Conservation (phyloP, 352 stramenopile species). For the Phytopythium chamaehyphon region DNA sequence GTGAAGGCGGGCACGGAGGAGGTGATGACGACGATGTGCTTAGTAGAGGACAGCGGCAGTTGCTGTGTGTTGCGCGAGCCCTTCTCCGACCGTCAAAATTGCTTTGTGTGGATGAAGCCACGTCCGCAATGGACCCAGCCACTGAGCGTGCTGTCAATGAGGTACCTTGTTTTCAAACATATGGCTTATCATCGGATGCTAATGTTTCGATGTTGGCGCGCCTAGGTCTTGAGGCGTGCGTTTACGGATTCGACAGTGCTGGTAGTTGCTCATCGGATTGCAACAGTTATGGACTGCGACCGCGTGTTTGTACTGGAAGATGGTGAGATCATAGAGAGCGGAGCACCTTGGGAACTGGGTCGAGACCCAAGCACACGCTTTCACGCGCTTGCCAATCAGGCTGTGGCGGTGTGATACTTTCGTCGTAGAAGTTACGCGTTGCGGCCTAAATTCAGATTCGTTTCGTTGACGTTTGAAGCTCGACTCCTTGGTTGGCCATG, state of each 20-base stretch:
- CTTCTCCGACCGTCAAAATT: constrained; percentile 90
- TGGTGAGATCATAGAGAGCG: constrained; percentile 48
- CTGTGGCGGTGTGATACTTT: not conserved
- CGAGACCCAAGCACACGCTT: constrained; percentile 39
- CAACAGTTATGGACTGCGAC: constrained; percentile 95
- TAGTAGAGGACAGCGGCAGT: constrained; percentile 70
- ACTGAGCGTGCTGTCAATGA: constrained; percentile 80
- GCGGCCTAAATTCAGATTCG: no score
- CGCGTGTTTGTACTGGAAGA: constrained; percentile 67
- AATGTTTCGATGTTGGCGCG: no score
- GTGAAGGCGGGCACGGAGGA: not conserved
- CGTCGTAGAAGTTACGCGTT: not conserved
- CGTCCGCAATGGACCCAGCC: constrained; percentile 86
- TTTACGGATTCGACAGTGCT: constrained; percentile 94
- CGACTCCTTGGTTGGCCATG: not conserved
- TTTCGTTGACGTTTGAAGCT: no score
- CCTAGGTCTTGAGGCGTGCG: constrained; percentile 72
- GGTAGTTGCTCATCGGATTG: constrained; percentile 96
- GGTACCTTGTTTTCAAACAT: constrained; percentile 24
- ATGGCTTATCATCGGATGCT: no score
- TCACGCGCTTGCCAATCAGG: constrained; percentile 22
- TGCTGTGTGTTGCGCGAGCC: constrained; percentile 73
- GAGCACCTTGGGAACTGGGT: constrained; percentile 29
- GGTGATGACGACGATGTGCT: constrained; percentile 38
- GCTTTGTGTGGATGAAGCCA: constrained; percentile 92